Conservation (phyloP, 768 basidiomycete species). For the Boletus pseudo-olivaceus region DNA sequence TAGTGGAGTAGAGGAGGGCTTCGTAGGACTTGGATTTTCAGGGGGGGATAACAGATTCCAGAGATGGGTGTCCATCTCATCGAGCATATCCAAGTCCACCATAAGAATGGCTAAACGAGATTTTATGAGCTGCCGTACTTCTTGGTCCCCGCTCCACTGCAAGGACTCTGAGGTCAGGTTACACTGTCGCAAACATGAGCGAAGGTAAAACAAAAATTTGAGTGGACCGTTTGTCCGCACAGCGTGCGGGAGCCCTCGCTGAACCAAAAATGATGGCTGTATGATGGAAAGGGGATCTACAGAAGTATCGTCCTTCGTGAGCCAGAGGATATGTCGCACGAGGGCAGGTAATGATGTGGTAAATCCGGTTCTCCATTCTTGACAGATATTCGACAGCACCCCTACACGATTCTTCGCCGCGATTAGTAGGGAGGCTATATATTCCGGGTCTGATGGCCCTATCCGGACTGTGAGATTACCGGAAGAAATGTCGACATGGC, state of each 20-base stretch:
- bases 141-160: constrained; percentile 22
- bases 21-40: constrained; percentile 3
- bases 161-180: constrained; percentile 23
- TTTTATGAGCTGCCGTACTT: constrained; percentile 36
- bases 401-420: constrained; percentile 8
- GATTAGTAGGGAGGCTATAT: constrained; percentile 16
- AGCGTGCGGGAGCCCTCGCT: constrained; percentile 62
- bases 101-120: constrained; percentile 35
- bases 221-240: constrained; percentile 69
- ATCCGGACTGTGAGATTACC: constrained; percentile 24
- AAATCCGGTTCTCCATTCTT: constrained; percentile 30
- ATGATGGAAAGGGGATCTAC: constrained; percentile 79
- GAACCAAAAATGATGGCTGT: constrained; percentile 81
- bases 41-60: constrained; percentile 24
- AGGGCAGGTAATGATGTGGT: constrained; percentile 36
- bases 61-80: constrained; percentile 20
- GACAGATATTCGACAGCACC: constrained; percentile 18
- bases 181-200: constrained; percentile 48
- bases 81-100: constrained; percentile 44
- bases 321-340: constrained; percentile 47
- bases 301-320: constrained; percentile 46
- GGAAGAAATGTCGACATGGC: constrained; percentile 17
- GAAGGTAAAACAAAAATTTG: constrained; percentile 75
- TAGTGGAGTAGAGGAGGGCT: constrained; percentile 4
- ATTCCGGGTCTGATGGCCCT: constrained; percentile 31